Base-by-base conservation (phyloP, 2,329 filamentous ascomycete genomes). In the Calycina herbarum region DNA sequence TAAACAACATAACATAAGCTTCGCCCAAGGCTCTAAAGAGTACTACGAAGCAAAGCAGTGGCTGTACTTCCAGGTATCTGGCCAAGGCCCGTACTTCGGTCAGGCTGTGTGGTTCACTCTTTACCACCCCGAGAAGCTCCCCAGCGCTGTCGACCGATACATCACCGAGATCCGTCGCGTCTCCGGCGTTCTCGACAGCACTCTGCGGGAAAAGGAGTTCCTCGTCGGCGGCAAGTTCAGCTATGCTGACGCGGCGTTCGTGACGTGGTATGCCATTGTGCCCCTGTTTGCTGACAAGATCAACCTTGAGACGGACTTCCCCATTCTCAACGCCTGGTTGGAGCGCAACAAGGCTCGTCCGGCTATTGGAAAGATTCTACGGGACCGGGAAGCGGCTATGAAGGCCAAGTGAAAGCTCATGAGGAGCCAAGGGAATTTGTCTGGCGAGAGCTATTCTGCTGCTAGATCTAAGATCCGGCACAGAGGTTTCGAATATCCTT, bases 81-180 rank as follows among this genome's bases (percentile, higher is more conserved):
- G 76, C 13, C 76, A 78, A 64, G 78, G 76, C 3, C 77, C 76
- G 1, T 80, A 79, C 65, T 79, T 87, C 29, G 71, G 73, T 2
- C 73, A 75, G 63, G 65, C 66, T 27, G 65, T 62, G 13, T 78
- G 75, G 75, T 78, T 78, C 67, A 54, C 35, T 13, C 67, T 66
- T 7, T 74, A 68, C 61, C 76, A 78, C 66, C 31, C 71, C 0
- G 81, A 83, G 71, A 75, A 80, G 65, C 13, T 84, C 10, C 75
- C 74, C 1, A 78, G 75, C n/a, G 81, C 80, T 5, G 71, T 80
- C 24, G 75, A 79, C 13, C 74, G 81, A 15, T 84, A 83, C 71
- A 66, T 67, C 20, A 76, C 78, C 8, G 81, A 84, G 71, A 75
- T 80, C 4, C 38, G 57, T 48, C 64, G 67, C 17, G 59, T 69